Evolutionary conservation across 805 yeast species (phyloP), one percentile per base, ranked within the genome.

Genomic region (Sugiyamaella chiloensis): DNA sequence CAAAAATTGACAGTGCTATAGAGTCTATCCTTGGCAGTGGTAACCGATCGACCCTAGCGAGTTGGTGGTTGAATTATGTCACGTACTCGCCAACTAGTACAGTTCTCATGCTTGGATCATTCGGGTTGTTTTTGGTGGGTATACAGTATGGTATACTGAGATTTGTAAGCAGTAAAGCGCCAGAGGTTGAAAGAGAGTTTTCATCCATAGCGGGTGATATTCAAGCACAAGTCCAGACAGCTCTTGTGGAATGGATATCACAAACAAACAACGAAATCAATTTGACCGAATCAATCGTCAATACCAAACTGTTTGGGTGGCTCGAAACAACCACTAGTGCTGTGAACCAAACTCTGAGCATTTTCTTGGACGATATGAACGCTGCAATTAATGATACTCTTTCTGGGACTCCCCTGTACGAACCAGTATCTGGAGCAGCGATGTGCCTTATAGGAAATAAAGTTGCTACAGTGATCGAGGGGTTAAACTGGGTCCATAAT

Each of bases 381-480:
- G 57, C 60, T 2, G 80, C 80, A 0, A 63, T 93, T 4, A 71
- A 72, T 24, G 70, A 73, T 6, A 72, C 81, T 0, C 89, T 93
- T 65, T 80, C 81, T 4, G 73, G 73, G 2, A 87, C 97, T 0
- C 76, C 85, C 0, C 66, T 91, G 8, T 77, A 80, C 40, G 61
- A 62, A 1, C 85, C 95, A 0, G 72, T 88, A 40, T 72, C 74
- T 24, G 74, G 83, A 0, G 79, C 88, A 0, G 85, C 90, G 3
- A 80, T 82, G 26, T 91, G 99, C 67, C 78, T 87, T 2, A 71
- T 93, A 31, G 91, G 87, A 14, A 71, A 83, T 42, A 93, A 91
- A 58, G 63, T 91, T 5, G 72, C 71, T 11, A 71, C 75, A 19
- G 69, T 88, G 2, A 85, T 85, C 53, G 60, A 76, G 24, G 98